Conservation (phyloP, 108 stramenopile genomes). For the Nannochloropsis granulata region DNA sequence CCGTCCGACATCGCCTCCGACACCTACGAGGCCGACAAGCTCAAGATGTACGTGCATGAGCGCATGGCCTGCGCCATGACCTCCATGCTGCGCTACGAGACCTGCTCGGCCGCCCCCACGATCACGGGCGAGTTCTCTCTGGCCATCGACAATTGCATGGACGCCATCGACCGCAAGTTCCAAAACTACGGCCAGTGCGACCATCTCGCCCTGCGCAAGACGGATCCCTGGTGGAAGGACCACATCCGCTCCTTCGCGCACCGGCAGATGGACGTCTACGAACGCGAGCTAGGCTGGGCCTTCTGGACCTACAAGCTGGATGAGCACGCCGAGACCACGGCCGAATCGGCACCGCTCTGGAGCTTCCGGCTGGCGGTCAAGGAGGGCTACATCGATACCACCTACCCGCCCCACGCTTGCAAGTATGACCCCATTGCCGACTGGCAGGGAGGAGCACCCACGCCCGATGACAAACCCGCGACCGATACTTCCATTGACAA, state of each 20-base stretch:
- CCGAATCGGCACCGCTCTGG: conserved; percentile 25
- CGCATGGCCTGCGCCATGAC: conserved; percentile 35
- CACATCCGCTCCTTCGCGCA: conserved; percentile 37
- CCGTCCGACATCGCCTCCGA: neutral
- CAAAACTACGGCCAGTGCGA: conserved; percentile 35
- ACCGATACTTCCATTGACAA: neutral
- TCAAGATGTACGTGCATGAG: conserved; percentile 37
- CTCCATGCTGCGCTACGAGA: conserved; percentile 37
- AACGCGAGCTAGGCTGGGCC: conserved; percentile 33
- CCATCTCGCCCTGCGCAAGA: conserved; percentile 1
- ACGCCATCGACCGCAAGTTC: conserved; percentile 3
- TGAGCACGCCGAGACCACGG: conserved; percentile 30
- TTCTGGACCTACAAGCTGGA: conserved; percentile 40
- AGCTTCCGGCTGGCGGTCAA: conserved; percentile 31
- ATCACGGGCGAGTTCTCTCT: conserved; percentile 32
- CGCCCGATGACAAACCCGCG: neutral
- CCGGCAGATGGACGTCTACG: conserved; percentile 22
- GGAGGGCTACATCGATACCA: conserved; percentile 28
- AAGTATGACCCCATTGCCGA: neutral
- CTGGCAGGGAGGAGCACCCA: neutral
- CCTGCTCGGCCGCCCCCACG: conserved; percentile 31
- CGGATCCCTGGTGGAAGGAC: conserved; percentile 16
- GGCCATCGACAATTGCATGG: conserved; percentile 35
- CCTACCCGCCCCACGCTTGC: neutral
- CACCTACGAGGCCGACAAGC: neutral